Evolutionary conservation across 169 alveolate species (phyloP).

Genomic region (Cryptosporidium andersoni): DNA sequence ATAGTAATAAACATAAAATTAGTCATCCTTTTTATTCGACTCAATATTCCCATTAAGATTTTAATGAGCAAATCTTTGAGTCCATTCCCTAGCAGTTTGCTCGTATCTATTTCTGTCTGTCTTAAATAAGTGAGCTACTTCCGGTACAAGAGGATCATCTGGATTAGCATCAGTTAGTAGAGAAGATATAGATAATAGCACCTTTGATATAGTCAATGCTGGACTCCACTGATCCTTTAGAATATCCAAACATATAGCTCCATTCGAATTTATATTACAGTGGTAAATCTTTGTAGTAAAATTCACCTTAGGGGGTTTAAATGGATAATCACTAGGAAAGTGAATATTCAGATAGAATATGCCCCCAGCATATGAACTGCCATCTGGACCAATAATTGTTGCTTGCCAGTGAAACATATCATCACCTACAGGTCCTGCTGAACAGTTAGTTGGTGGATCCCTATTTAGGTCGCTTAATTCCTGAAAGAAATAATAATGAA

Average conservation of each 20-base stretch:
- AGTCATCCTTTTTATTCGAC: background rate
- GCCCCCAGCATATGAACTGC: constrained; percentile 98
- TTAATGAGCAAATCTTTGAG: constrained; percentile 95
- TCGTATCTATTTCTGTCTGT: constrained; percentile 93
- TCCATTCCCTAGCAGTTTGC: constrained; percentile 98
- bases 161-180: constrained; percentile 98
- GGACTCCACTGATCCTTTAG: constrained; percentile 99
- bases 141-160: constrained; percentile 99
- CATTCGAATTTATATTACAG: constrained; percentile 95
- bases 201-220: constrained; percentile 98
- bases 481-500: constrained; percentile 67
- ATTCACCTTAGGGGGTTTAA: constrained; percentile 98
- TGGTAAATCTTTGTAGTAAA: constrained; percentile 98
- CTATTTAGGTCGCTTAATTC: constrained; percentile 95
- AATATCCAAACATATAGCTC: constrained; percentile 98
- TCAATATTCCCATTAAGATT: background rate
- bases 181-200: constrained; percentile 95
- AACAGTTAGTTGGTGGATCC: constrained; percentile 99
- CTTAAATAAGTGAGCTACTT: constrained; percentile 96
- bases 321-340: constrained; percentile 99
- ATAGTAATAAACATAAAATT: no score
- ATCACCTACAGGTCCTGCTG: constrained; percentile 98
- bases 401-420: constrained; percentile 99
- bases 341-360: constrained; percentile 96
- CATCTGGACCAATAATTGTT: constrained; percentile 99